Evolutionary conservation across 2,329 filamentous ascomycete species (phyloP).

Genomic region (Cladosporium halotolerans): DNA sequence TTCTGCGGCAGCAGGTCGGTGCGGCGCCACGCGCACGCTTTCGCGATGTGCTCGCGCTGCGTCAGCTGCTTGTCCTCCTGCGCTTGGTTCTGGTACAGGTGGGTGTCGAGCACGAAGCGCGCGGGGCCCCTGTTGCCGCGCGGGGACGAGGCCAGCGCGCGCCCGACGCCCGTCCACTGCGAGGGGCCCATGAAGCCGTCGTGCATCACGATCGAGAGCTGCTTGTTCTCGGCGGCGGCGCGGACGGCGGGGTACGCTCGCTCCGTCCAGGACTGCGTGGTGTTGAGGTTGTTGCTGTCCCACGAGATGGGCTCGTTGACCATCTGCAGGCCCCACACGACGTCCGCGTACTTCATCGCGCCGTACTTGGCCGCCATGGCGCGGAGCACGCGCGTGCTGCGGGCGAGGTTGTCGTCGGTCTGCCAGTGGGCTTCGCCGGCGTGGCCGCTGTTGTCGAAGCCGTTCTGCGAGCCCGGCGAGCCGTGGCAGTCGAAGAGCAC

Average conservation of each 20-base stretch:
- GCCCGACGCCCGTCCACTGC: slow-evolving; percentile 27
- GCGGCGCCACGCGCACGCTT: slow-evolving; percentile 34
- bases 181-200: slow-evolving; percentile 31
- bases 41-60: slow-evolving; percentile 36
- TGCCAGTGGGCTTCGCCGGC: slow-evolving; percentile 26
- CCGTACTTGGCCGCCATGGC: slow-evolving; percentile 38
- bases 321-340: slow-evolving; percentile 40
- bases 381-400: slow-evolving; percentile 34
- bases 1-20: slow-evolving; percentile 28
- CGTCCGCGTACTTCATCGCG: slow-evolving; percentile 32
- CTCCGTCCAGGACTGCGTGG: slow-evolving; percentile 32
- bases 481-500: slow-evolving; percentile 49
- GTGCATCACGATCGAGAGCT: slow-evolving; percentile 36
- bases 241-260: slow-evolving; percentile 32
- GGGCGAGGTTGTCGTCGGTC: slow-evolving; percentile 25
- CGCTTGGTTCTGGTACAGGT: slow-evolving; percentile 41
- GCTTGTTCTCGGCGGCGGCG: slow-evolving; percentile 25
- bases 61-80: slow-evolving; percentile 31
- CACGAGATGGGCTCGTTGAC: slow-evolving; percentile 39
- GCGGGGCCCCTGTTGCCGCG: slow-evolving; percentile 22
- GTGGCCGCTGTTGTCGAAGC: slow-evolving; percentile 36
- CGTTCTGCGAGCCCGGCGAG: slow-evolving; percentile 46
- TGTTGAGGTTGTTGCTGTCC: slow-evolving; percentile 30
- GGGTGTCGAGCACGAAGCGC: slow-evolving; percentile 37
- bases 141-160: slow-evolving; percentile 16